Percentiles rank a stretch among this genome's conserved stretches.
Evolutionary conservation across 2,329 filamentous ascomycete species (phyloP).

Genomic region (Colletotrichum horii): DNA sequence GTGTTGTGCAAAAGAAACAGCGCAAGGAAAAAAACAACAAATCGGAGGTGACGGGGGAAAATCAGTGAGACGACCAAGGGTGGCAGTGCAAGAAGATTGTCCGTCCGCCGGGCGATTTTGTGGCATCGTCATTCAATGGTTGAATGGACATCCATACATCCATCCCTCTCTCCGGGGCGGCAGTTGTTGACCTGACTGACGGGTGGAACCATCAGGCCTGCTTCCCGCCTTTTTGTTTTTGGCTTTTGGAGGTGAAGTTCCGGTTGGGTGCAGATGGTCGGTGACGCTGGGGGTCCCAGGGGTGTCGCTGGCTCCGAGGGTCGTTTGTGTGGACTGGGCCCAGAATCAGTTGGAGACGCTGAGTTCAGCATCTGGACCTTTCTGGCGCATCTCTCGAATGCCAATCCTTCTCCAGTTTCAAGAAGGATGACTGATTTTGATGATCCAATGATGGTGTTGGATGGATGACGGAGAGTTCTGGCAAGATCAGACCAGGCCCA

Average conservation of each 20-base stretch:
- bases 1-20: not conserved
- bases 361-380: not conserved
- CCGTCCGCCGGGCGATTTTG: not conserved
- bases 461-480: not conserved
- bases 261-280: not conserved
- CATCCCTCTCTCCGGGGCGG: not conserved
- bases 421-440: not conserved
- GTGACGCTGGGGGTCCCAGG: not conserved
- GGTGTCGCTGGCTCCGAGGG: not conserved
- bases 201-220: not conserved
- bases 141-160: not conserved
- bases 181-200: not conserved
- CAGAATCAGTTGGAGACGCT: not conserved
- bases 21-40: not conserved
- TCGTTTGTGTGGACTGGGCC: not conserved
- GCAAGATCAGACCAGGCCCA: not conserved
- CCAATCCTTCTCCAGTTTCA: not conserved
- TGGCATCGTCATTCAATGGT: not conserved
- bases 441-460: not conserved
- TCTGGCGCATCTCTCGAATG: not conserved
- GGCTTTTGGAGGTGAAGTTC: not conserved
- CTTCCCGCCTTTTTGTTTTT: not conserved
- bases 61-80: conserved; percentile 1
- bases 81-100: conserved; percentile 6
- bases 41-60: not conserved